Conservation (phyloP, 1,139 yeast species). For the Suhomyces bokatorum region DNA sequence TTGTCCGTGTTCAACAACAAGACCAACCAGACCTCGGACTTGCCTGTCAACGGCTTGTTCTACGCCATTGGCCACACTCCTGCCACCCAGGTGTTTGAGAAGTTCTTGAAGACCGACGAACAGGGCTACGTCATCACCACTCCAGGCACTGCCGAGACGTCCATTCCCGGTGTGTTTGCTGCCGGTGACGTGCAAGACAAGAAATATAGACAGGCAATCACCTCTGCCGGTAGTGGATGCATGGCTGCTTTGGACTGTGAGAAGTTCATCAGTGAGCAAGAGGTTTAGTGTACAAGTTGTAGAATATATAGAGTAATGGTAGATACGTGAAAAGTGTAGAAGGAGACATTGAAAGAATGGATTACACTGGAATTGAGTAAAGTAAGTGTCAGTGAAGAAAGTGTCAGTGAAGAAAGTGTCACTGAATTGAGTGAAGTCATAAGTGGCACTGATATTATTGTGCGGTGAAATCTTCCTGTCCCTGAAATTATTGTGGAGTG, state of each 20-base stretch:
- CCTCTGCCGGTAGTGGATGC: conserved; percentile 99
- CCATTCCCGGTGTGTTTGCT: conserved; percentile 92
- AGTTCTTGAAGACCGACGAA: conserved; percentile 81
- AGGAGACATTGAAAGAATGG: too few relatives aligned
- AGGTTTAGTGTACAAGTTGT: conserved; percentile 22
- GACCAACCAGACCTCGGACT: conserved; percentile 65
- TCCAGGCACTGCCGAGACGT: conserved; percentile 86
- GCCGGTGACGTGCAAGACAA: conserved; percentile 99
- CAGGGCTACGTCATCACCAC: conserved; percentile 83
- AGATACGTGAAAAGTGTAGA: background rate
- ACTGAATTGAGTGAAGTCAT: too few relatives aligned
- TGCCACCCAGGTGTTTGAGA: conserved; percentile 78
- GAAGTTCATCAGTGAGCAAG: conserved; percentile 73
- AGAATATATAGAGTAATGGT: background rate
- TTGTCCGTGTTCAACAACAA: conserved; percentile 67
- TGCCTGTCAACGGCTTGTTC: conserved; percentile 87
- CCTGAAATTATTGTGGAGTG: too few relatives aligned
- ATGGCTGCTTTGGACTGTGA: conserved; percentile 99
- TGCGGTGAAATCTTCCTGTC: too few relatives aligned
- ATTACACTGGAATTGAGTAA: too few relatives aligned
- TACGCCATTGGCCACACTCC: conserved; percentile 98
- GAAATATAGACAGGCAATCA: conserved; percentile 96
- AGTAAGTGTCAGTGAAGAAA: too few relatives aligned
- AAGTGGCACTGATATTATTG: too few relatives aligned
- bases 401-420: too few relatives aligned